Evolutionary conservation across 1,284 basidiomycete genomes (phyloP).

Genomic region (Boletus mariae): DNA sequence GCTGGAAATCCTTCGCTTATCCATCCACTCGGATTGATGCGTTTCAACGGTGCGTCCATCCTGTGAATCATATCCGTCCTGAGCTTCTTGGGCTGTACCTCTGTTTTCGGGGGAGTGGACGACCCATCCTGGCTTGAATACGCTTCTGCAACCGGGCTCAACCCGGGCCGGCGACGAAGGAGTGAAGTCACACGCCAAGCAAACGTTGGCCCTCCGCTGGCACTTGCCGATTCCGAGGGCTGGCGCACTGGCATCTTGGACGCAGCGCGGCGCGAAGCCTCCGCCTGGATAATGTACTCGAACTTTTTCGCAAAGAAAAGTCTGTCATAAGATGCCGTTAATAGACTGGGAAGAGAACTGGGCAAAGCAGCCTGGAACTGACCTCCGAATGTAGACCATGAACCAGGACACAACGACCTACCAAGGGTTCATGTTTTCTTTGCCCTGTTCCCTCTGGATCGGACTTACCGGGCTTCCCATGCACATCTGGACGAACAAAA

Average conservation of each 20-base stretch:
- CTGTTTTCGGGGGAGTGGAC: slow-evolving; percentile 15
- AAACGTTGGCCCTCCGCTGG: slow-evolving; percentile 28
- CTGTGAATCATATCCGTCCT: slow-evolving; percentile 83
- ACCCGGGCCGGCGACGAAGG: slow-evolving; percentile 25
- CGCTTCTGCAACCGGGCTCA: slow-evolving; percentile 25
- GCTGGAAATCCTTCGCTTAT: slow-evolving; percentile 44
- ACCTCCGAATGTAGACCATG: slow-evolving; percentile 68
- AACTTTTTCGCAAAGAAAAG: slow-evolving; percentile 77
- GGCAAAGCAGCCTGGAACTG: slow-evolving; percentile 12
- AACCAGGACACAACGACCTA: slow-evolving; percentile 70
- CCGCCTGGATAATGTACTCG: slow-evolving; percentile 58
- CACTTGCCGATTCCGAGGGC: slow-evolving; percentile 11
- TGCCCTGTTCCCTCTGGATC: background rate
- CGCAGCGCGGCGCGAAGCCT: slow-evolving; percentile 33
- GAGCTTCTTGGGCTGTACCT: slow-evolving; percentile 38
- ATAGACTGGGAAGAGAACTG: background rate
- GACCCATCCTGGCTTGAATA: slow-evolving; percentile 18
- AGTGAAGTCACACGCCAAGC: slow-evolving; percentile 34
- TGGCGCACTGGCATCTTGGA: slow-evolving; percentile 12
- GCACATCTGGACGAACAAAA: slow-evolving; percentile 72
- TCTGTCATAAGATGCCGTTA: slow-evolving; percentile 34
- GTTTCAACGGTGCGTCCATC: slow-evolving; percentile 73
- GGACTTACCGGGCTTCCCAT: slow-evolving; percentile 64
- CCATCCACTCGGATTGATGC: slow-evolving; percentile 82
- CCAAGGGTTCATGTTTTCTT: background rate